Evolutionary conservation across 495 filamentous ascomycete genomes (phyloP), one percentile per base, ranked within the genome.

Genomic region (Penicillium malachiteum): DNA sequence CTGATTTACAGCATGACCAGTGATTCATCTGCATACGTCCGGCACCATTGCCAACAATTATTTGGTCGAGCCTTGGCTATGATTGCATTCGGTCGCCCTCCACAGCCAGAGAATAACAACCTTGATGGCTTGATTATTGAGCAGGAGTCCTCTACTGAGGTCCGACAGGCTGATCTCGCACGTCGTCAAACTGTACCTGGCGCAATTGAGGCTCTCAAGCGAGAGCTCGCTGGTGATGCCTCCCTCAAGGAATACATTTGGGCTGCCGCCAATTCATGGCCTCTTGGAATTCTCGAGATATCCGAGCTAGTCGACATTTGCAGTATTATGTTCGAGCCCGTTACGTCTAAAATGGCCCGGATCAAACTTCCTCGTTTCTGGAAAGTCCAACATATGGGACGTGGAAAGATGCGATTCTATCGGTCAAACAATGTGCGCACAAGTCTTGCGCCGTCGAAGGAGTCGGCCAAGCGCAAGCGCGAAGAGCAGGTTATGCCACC

Each of bases 21-120:
- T 5, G 93, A 97, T 67, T 80, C 82, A 11, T 97, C 94, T 1
- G 85, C 90, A 2, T 93, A 86, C 67, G 79, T 96, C 32, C 86
- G 95, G 16, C 78, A 84, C 30, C 77, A 80, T 16, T 76, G 96
- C 7, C 82, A 89, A 54, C 76, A 78, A 52, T 66, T 86, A 0
- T 85, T 97, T 64, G 84, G 80, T 50, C 80, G 78, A 48, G 87
- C 85, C 1, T 77, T 99, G 33, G 95, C 90, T 3, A 80, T 84
- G 51, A 81, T 96, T 50, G 93, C 93, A 4, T 81, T 95, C 44
- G 91, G 90, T 31, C 85, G 89, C 68, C 8, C 48, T 58, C 14
- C 67, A 66, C 31, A 53, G 63, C 32, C 59, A 56, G 43, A 64
- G 12, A 53, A 66, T 7, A 48, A 63, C 8, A 66, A 78, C 12